Conservation (phyloP, 305 asterid genomes). For the Caryopteris hybrid region DNA sequence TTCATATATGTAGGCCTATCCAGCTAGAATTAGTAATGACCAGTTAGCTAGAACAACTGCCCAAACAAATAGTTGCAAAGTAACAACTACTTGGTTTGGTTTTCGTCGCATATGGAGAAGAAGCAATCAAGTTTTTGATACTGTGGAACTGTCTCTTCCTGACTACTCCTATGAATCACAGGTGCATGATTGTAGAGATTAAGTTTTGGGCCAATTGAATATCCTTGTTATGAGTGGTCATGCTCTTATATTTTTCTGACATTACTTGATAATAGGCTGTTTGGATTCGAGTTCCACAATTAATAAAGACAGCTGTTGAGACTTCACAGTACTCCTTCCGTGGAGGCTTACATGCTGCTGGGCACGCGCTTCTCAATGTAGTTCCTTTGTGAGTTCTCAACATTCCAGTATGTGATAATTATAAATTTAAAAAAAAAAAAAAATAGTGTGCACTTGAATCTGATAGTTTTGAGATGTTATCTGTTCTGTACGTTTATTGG, state of each 20-base stretch:
- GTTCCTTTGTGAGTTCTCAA: conserved; percentile 73
- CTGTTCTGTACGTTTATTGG: conserved; percentile 9
- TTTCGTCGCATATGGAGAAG: conserved; percentile 74
- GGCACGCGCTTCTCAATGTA: conserved; percentile 90
- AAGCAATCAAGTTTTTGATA: conserved; percentile 79
- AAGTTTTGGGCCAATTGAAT: not conserved
- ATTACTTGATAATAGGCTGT: conserved; percentile 60
- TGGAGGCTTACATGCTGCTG: conserved; percentile 95
- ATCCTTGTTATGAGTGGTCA: conserved; percentile 1
- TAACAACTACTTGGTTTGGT: conserved; percentile 91
- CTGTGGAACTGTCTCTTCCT: conserved; percentile 89
- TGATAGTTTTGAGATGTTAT: conserved; percentile 14
- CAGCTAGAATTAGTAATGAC: conserved; percentile 37
- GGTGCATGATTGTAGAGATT: conserved; percentile 38
- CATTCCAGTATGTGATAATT: conserved; percentile 4
- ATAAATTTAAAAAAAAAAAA: too few species aligned
- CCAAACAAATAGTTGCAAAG: conserved; percentile 61
- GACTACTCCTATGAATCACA: conserved; percentile 76
- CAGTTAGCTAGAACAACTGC: conserved; percentile 54
- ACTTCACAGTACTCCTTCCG: conserved; percentile 50
- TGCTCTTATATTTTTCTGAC: conserved; percentile 15
- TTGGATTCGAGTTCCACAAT: conserved; percentile 88
- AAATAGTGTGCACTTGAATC: conserved; percentile 1
- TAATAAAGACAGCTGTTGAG: conserved; percentile 68
- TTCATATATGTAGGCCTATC: conserved; percentile 58